Percentiles rank a stretch among this genome's conserved stretches.
These are phyloP conservation scores for Lycium ferocissimum DNA, from an alignment of 257 asterid species.

Conservation along the genomic window DNA sequence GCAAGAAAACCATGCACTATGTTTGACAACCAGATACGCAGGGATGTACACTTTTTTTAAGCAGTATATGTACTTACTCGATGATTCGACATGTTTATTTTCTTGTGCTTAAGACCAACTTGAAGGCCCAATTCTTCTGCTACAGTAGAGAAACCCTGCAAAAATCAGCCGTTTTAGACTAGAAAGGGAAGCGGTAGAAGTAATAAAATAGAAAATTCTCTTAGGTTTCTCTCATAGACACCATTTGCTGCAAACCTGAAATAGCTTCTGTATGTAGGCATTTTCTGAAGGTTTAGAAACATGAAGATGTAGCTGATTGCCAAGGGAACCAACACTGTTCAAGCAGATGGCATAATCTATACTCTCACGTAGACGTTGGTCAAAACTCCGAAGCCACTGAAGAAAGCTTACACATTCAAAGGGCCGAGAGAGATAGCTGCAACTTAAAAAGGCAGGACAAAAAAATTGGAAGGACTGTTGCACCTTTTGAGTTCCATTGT, in stretches of 20 bases:
- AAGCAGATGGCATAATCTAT: constrained; percentile 93
- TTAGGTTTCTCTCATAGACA: constrained; percentile 20
- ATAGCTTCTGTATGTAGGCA: constrained; percentile 77
- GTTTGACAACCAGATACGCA: constrained; percentile 16
- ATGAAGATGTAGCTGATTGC: constrained; percentile 71
- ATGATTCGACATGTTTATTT: constrained; percentile 91
- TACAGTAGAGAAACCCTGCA: constrained; percentile 84
- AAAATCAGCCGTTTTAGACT: constrained; percentile 37
- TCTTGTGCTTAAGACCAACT: constrained; percentile 93
- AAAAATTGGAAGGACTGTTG: constrained; percentile 27
- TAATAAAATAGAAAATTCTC: background rate
- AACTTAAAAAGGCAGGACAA: constrained; percentile 38
- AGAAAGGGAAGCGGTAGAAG: constrained; percentile 28
- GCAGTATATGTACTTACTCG: constrained; percentile 63
- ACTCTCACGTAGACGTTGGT: constrained; percentile 86
- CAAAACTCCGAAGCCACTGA: constrained; percentile 93
- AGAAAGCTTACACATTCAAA: background rate
- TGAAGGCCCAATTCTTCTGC: constrained; percentile 81
- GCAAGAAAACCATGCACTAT: background rate
- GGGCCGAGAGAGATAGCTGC: background rate
- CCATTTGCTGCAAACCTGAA: constrained; percentile 61
- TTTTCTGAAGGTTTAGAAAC: constrained; percentile 96
- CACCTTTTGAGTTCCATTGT: constrained; percentile 90
- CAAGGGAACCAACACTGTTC: constrained; percentile 80
- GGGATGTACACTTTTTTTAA: constrained; percentile 11